Evolutionary conservation across 108 stramenopile species (phyloP), one percentile per base, ranked within the genome.

Genomic region (Nitzschia palea): DNA sequence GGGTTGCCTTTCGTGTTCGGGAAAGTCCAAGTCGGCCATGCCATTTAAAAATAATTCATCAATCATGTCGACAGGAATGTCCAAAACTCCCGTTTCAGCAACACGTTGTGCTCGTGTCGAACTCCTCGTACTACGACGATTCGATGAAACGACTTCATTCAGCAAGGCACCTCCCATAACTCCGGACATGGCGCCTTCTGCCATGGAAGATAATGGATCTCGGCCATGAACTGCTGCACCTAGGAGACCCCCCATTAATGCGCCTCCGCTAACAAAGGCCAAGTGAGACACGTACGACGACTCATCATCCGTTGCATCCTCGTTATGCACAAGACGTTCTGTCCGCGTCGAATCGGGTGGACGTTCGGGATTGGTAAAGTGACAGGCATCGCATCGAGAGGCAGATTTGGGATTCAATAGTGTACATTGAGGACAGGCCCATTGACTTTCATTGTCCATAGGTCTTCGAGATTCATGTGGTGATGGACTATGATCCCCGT

Each of bases 361-460:
- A 23, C 55, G 55, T 27, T 33, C 23, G 0, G 37, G 50, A 44
- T 73, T 67, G 14, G 22, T 52, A 37, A 55, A 47, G 0, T 60
- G 59, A 68, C 83, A 84, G 0, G 73, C 76, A 26, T 79, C 73
- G 44, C 83, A 84, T 27, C 0, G 30, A 0, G 47, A 3, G 0
- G 22, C 25, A 27, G 57, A 57, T 9, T 48, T 58, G 17, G 74
- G 30, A 68, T 85, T 85, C 34, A 71, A 48, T 30, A 85, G 65
- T 4, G 84, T 85, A 44, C 84, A 85, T 55, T 67, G 56, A 22
- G 80, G 75, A 77, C 84, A 85, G 10, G 73, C 20, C 84, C 84
- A 85, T 67, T 80, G 35, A 26, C 64, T 37, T 26, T 44, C 50
- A n/a, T n/a, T n/a, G n/a, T n/a, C 3, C 15, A 32, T 18, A 30